Base-by-base conservation (phyloP, 208 protist species). In the Jaenimonas drosophilae region DNA sequence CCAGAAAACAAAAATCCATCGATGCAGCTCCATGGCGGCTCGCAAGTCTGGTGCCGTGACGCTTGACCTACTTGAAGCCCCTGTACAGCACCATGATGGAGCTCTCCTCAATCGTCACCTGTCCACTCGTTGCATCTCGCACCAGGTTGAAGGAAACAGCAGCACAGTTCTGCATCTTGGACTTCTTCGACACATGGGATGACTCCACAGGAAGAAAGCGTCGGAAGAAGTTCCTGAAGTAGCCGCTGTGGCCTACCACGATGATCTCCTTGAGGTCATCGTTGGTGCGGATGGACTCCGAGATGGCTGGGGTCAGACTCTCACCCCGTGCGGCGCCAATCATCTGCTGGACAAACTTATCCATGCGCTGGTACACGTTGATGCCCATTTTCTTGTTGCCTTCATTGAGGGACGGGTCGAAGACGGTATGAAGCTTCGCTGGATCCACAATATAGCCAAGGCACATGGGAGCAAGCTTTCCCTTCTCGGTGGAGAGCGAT, bases 241-340 rank as follows among this genome's bases (percentile, higher is more conserved):
- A 94, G 1, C 82, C 64, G 55, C 86, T 94, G 64, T 96, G 90
- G 25, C 90, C 90, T 39, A 91, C 78, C 9, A 94, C 84, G 36
- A 96, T 85, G 16, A 96, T 66, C 57, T 93, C 80, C 47, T 72
- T 77, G 17, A 93, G 64, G 27, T 55, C 72, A 12, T 65, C 64
- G 49, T 91, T 91, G 37, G 31, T 53, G 28, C 30, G 42, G n/a
- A 58, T 52, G 4, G 49, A 39, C 1, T 44, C 39, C 19, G 43
- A 12, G 16, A 54, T 29, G 16, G 52, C 64, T 25, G 70, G 56
- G 1, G 23, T 0, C 31, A 70, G 58, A 23, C 53, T 49, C 4
- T 32, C 44, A 9, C 30, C 16, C 25, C 51, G 43, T 37, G 57
- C 49, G n/a, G 59, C 66, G 31, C 63, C 75, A 43, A 88, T 86